Conservation (phyloP, 495 filamentous ascomycete species). For the Xylaria telfairii region DNA sequence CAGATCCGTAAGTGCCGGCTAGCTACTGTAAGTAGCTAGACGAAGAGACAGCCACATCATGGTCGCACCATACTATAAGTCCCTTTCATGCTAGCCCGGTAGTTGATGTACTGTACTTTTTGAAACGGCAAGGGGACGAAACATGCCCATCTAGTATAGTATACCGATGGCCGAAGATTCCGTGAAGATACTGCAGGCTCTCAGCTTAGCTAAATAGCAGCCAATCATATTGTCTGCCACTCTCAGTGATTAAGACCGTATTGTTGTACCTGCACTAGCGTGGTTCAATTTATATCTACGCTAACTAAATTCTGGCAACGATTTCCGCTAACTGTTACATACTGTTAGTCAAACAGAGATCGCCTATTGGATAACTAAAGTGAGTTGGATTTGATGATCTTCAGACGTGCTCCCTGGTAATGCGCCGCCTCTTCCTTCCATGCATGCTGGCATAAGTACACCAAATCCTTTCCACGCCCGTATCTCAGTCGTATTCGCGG, state of each 20-base stretch:
- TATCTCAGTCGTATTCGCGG: not conserved
- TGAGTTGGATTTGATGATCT: not conserved
- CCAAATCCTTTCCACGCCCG: not conserved
- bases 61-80: not conserved
- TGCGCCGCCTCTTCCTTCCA: not conserved
- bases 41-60: not conserved
- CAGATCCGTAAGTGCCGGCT: too few relatives aligned
- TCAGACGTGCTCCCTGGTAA: not conserved
- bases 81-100: not conserved
- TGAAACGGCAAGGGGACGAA: not conserved
- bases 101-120: not conserved
- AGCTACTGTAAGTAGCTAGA: too few relatives aligned
- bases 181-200: not conserved
- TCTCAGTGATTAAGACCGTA: not conserved
- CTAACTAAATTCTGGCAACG: not conserved
- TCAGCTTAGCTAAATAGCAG: not conserved
- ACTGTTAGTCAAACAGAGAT: not conserved
- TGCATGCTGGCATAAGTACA: not conserved
- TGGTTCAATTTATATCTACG: not conserved
- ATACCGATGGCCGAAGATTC: too few relatives aligned
- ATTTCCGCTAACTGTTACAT: not conserved
- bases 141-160: not conserved
- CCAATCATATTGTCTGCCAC: not conserved
- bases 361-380: not conserved
- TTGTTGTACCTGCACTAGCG: slow-evolving; percentile 1